Base-by-base conservation (phyloP, 495 filamentous ascomycete genomes). In the Penicillium simplicissimum region DNA sequence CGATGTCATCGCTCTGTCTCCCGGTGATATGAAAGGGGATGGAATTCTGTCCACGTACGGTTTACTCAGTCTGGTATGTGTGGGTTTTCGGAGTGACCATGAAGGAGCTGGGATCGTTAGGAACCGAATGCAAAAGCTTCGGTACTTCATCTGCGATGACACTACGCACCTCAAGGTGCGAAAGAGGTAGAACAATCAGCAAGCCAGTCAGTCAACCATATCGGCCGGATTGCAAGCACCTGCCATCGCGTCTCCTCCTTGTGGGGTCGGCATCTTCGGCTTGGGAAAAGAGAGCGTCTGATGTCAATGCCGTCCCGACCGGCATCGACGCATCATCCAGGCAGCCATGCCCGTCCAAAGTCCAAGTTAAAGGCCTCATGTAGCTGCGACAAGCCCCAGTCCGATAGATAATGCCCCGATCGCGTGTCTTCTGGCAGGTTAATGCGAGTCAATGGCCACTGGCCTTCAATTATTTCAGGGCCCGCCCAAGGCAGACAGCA, bases 1-100 rank as follows among this genome's bases (percentile, higher is more conserved):
- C 52, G 59, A 61, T 61, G 59, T 56, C 59, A 61, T 61, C 42
- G 17, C 23, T 45, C 42, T 15, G 2, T 45, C 42, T 11, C 23
- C 23, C 31, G 13, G 45, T 2, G 45, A 31, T 8, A 23, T 5
- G 28, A 49, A 49, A 31, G 45, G 45, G 31, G 45, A 49, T n/a
- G 42, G 19, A 21, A 49, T 49, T 31, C 14, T 31, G 13, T 49
- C 45, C 45, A 49, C 21, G 13, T 10, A 28, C 21, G 14, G 21
- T n/a, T 23, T 31, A 2, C 4, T 49, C 23, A 31, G 45, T 49
- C 21, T 31, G 45, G 45, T n/a, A 49, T 49, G 45, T 13, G 15
- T 23, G 45, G 21, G 11, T n/a, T 31, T 14, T 23, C 45, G 19
- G 8, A 6, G 45, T 49, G 23, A 25, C 2, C 21, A 28, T 48